These are phyloP conservation scores for Termitomyces sp. DNA, from an alignment of 768 basidiomycete species.

Conservation along the genomic window DNA sequence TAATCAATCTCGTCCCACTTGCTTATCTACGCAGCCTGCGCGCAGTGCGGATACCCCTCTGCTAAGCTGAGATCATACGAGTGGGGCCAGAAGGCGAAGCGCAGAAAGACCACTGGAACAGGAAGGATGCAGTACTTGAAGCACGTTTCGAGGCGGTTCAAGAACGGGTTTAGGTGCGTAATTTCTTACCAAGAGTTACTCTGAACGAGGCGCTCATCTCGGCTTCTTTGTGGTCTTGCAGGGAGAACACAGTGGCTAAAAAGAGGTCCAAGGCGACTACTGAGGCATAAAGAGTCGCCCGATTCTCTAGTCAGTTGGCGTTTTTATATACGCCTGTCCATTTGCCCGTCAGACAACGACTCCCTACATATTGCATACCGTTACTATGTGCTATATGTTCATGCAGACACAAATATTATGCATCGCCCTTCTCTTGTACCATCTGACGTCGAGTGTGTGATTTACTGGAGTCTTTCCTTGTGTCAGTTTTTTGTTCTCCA, in stretches of 20 bases:
- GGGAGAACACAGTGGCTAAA: slow-evolving; percentile 19
- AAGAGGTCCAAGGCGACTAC: slow-evolving; percentile 16
- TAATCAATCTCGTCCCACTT: background rate
- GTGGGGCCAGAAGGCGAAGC: slow-evolving; percentile 99
- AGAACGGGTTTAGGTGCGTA: slow-evolving; percentile 91
- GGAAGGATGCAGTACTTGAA: slow-evolving; percentile 95
- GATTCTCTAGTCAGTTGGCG: background rate
- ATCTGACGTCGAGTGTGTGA: background rate
- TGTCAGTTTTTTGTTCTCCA: background rate
- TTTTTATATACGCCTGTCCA: background rate
- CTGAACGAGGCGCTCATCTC: background rate
- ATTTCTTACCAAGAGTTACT: background rate
- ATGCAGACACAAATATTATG: slow-evolving; percentile 16
- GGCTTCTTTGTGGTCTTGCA: background rate
- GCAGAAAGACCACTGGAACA: slow-evolving; percentile 98
- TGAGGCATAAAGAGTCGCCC: slow-evolving; percentile 16
- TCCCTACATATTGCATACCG: slow-evolving; percentile 12
- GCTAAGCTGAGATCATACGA: slow-evolving; percentile 95
- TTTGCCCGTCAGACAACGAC: background rate
- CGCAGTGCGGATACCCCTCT: slow-evolving; percentile 93
- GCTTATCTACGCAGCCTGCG: slow-evolving; percentile 58
- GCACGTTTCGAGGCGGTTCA: slow-evolving; percentile 90
- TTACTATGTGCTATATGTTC: slow-evolving; percentile 16
- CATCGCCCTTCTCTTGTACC: slow-evolving; percentile 6
- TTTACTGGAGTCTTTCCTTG: background rate